phyloP scores from a whole-genome alignment of 129 eudicot species.

The Apium graveolens region DNA sequence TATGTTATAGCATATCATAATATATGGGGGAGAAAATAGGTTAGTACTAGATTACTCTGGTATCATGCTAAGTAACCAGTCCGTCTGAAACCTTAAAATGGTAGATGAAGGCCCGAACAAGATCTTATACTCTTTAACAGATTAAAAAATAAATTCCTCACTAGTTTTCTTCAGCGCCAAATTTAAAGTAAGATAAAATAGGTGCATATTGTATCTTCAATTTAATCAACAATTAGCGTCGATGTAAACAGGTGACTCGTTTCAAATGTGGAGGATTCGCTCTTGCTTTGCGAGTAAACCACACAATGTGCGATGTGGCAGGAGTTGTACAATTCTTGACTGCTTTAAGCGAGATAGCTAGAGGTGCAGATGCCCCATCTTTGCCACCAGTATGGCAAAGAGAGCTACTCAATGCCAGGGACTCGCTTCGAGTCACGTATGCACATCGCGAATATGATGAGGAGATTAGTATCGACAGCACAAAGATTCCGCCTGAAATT shows the following conservation, averaged over 20 bases:
- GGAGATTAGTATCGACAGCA: not conserved
- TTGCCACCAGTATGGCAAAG: constrained; percentile 27
- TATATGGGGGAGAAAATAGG: too few relatives aligned
- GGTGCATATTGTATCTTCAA: not conserved
- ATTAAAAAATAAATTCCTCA: too few relatives aligned
- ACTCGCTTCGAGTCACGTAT: constrained; percentile 19
- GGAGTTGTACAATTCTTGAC: constrained; percentile 25
- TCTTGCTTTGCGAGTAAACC: constrained; percentile 17
- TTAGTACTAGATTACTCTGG: too few relatives aligned
- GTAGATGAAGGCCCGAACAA: too few relatives aligned
- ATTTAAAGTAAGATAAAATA: too few relatives aligned
- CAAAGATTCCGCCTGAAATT: constrained; percentile 4
- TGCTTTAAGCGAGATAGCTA: constrained; percentile 22
- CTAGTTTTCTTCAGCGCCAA: too few relatives aligned
- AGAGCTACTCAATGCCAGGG: constrained; percentile 17
- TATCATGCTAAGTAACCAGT: too few relatives aligned
- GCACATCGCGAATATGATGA: constrained; percentile 24
- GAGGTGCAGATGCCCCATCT: constrained; percentile 20
- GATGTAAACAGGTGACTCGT: constrained; percentile 19
- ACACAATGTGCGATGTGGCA: constrained; percentile 16
- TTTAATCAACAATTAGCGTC: not conserved
- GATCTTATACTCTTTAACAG: too few relatives aligned
- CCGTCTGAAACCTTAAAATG: too few relatives aligned
- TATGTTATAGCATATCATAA: too few relatives aligned
- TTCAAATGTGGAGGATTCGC: constrained; percentile 29